Base-by-base conservation (phyloP, 768 basidiomycete species). In the Lyophyllum atratum region DNA sequence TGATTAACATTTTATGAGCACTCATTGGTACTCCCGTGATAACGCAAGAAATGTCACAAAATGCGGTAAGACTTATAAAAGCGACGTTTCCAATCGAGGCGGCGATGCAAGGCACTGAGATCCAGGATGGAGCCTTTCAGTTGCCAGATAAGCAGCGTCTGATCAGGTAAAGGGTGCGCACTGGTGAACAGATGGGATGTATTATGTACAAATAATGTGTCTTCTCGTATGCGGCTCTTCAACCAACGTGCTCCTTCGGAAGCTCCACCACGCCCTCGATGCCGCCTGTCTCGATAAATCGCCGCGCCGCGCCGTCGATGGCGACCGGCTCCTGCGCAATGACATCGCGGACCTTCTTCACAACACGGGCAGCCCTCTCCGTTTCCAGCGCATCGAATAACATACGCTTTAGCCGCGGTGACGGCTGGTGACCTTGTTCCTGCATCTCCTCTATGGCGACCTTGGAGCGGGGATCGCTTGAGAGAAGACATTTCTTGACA, bases 401-500 rank as follows among this genome's bases (percentile, higher is more conserved):
- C 34, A 61, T 56, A 28, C 50, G 57, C 40, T 34, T 50, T 44
- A 74, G 61, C 15, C 58, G 55, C 3, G 47, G 31, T 31, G 62
- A 42, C 11, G 79, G 55, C 15, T 55, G 53, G 66, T 89, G 83
- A 14, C 86, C 87, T 55, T 78, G 77, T 59, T 86, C 79, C 52
- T 70, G 68, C 86, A 94, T 82, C 73, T 95, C 93, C 49, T 87
- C 77, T 42, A 89, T 53, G 10, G 87, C 90, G 34, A 90, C 65
- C 39, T 76, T 70, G 72, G 82, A 85, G 47, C 93, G 83, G 15
- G 77, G 62, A 67, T 95, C 93, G 58, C 76, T 76, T 19, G 70
- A 69, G 17, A 65, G 59, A 14, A 84, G 67, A 63, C 90, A 93
- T 63, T 79, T 86, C 45, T 76, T 74, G 42, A 87, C 71, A 55